Conservation (phyloP, 768 basidiomycete species). For the Boletus patriciae region DNA sequence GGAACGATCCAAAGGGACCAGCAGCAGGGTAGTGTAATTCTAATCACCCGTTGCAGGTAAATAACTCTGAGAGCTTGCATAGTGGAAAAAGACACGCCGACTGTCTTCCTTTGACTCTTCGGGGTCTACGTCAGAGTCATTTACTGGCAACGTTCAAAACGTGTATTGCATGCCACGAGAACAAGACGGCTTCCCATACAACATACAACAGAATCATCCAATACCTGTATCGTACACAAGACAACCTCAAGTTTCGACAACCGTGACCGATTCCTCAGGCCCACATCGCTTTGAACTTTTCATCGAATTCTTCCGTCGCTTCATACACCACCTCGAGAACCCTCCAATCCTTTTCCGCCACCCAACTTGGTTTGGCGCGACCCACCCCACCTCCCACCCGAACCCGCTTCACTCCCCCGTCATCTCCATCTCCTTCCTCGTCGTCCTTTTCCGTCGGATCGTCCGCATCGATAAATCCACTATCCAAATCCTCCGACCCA, state of each 20-base stretch:
- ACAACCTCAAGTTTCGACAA: neutral
- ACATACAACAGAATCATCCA: neutral
- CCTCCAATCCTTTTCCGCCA: conserved; percentile 51
- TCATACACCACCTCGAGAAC: conserved; percentile 51
- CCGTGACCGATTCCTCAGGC: conserved; percentile 34
- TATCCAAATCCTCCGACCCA: conserved; percentile 27
- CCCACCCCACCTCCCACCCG: neutral
- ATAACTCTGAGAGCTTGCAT: too few species aligned
- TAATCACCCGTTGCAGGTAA: too few species aligned
- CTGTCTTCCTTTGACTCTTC: too few species aligned
- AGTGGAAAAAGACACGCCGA: too few species aligned
- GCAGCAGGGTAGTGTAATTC: too few species aligned
- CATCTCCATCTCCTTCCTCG: conserved; percentile 19
- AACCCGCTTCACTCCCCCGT: conserved; percentile 15
- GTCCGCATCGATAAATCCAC: conserved; percentile 31
- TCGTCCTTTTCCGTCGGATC: conserved; percentile 31
- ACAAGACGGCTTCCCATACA: neutral
- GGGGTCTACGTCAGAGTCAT: too few species aligned
- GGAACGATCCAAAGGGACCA: too few species aligned
- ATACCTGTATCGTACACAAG: neutral
- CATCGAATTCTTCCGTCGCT: conserved; percentile 50
- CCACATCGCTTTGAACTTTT: conserved; percentile 66
- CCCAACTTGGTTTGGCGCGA: conserved; percentile 36
- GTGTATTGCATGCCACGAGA: too few species aligned
- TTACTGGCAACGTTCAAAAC: too few species aligned